phyloP scores from a whole-genome alignment of 768 basidiomycete genomes.

The Mycena belliarum region DNA sequence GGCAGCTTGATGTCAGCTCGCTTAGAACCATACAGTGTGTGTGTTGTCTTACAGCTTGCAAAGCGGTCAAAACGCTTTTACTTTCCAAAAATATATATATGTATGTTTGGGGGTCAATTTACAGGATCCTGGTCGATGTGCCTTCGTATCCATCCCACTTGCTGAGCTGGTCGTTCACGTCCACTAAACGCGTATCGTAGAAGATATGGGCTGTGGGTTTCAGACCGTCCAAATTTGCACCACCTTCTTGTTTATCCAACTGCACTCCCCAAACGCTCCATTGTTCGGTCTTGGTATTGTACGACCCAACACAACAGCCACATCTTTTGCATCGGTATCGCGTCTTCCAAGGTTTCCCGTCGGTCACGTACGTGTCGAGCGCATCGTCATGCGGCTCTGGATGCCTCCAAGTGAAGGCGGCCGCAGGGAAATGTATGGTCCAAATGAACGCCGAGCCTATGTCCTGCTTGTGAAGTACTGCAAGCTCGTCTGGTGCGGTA shows the following conservation, averaged over 20 bases:
- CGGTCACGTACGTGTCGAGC: slow-evolving; percentile 50
- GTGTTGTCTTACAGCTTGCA: no score
- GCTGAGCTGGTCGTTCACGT: slow-evolving; percentile 53
- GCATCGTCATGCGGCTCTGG: slow-evolving; percentile 31
- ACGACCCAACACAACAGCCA: slow-evolving; percentile 53
- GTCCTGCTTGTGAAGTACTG: no score
- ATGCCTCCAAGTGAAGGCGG: slow-evolving; percentile 58
- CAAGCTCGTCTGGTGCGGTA: neutral
- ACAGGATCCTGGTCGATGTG: slow-evolving; percentile 4
- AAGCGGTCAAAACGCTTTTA: neutral
- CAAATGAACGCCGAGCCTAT: slow-evolving; percentile 63
- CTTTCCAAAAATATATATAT: neutral
- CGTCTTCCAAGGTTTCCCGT: slow-evolving; percentile 57
- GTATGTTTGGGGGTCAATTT: no score
- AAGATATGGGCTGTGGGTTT: slow-evolving; percentile 69
- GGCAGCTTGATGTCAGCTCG: neutral
- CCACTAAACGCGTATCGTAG: slow-evolving; percentile 62
- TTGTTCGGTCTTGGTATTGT: slow-evolving; percentile 47
- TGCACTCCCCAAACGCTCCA: slow-evolving; percentile 63
- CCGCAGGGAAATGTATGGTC: slow-evolving; percentile 55
- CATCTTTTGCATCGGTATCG: slow-evolving; percentile 66
- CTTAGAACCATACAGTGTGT: neutral
- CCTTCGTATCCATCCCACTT: slow-evolving; percentile 70
- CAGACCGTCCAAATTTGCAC: slow-evolving; percentile 51
- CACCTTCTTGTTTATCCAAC: slow-evolving; percentile 48